Evolutionary conservation across 257 asterid genomes (phyloP), one percentile per base, ranked within the genome.

Genomic region (Primulina huaijiensis): DNA sequence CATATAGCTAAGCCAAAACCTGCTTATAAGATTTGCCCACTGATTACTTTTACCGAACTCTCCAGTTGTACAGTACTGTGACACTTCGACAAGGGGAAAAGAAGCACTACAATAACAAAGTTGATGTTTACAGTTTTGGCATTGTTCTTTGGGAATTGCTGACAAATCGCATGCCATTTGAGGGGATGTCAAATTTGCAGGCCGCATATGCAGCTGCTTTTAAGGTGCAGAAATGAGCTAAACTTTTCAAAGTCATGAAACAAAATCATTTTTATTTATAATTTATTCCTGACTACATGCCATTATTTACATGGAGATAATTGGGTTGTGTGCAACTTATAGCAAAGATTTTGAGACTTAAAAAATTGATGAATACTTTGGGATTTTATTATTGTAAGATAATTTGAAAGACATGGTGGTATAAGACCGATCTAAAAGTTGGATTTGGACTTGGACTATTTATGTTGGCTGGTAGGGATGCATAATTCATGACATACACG

Each of bases 191-290:
- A 8, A 92, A 92, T 76, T 83, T 92, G 90, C 98, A 92, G 77
- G 98, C 97, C 77, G 98, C 98, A 50, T 92, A 92, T 83, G 97
- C 98, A 76, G 97, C 98, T 82, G 98, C 98, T 69, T 92, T 92
- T 82, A 92, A 92, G 98, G 98, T 92, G 74, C 77, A 9, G 29
- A 62, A 64, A 29, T 64, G 14, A 50, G 53, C 9, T 6, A 40
- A 43, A 37, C 6, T 16, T 67, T 64, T 58, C 74, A 35, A 3
- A 69, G 20, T 25, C 40, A 30, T 56, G 60, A 38, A 46, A 25
- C n/a, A 5, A 37, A n/a, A 12, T 59, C 30, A 25, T 19, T 66
- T 67, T 63, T 27, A 27, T n/a, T 52, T 65, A 60, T 31, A 7
- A 40, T 19, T 43, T 29, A 20, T 50, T 62, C 8, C 62, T 66